Evolutionary conservation across 2,329 filamentous ascomycete genomes (phyloP).

Genomic region (Colletotrichum sp.): DNA sequence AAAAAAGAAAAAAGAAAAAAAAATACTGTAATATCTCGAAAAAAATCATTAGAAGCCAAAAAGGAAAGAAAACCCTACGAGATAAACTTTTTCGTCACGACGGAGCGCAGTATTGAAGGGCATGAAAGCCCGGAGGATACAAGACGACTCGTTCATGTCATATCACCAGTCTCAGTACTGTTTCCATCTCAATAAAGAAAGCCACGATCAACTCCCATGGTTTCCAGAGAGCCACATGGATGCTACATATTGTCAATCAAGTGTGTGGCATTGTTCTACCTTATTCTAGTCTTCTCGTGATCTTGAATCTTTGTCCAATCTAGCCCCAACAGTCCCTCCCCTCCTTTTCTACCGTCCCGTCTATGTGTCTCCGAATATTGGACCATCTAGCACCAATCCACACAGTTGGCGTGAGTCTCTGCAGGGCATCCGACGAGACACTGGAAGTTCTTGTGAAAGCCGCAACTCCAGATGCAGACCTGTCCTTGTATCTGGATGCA

Average conservation of each 20-base stretch:
- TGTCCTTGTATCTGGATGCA: background rate
- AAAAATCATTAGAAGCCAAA: too few relatives aligned
- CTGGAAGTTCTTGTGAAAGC: background rate
- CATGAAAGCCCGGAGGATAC: fast-evolving
- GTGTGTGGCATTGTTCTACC: background rate
- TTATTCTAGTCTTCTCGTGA: background rate
- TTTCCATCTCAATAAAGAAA: background rate
- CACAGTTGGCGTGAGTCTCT: background rate
- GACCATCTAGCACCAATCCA: background rate
- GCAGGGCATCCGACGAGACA: background rate
- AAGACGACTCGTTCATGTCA: background rate
- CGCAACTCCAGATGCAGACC: background rate
- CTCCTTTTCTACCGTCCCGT: background rate
- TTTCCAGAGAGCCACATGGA: background rate
- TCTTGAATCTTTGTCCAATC: background rate
- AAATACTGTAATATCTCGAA: too few relatives aligned
- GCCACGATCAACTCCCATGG: background rate
- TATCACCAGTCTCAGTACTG: background rate
- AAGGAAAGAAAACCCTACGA: too few relatives aligned
- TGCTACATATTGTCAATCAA: background rate
- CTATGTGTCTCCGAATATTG: background rate
- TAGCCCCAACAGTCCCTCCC: background rate
- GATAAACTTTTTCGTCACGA: background rate
- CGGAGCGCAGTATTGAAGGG: background rate
- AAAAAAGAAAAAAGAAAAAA: too few relatives aligned